Base-by-base conservation (phyloP, 768 basidiomycete genomes). In the Termitomyces sp. region DNA sequence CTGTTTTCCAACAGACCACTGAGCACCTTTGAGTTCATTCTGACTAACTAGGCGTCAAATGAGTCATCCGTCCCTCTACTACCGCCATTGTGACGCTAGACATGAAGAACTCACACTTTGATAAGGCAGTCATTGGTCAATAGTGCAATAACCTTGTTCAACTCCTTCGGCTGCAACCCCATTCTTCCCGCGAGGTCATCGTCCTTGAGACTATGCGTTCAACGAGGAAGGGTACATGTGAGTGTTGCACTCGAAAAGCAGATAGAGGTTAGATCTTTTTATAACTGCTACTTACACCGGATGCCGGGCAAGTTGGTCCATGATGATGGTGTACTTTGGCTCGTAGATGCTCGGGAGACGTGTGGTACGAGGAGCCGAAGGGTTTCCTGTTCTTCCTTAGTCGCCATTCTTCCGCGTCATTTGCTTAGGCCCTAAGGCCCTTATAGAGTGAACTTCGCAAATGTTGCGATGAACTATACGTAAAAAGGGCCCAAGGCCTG, bases 311-410 rank as follows among this genome's bases (percentile, higher is more conserved):
- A 99, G 85, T 74, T 96, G 91, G 76, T 98, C 96, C 80, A 98
- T 76, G 61, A 98, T 86, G 60, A 98, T 89, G 65, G 88, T 91
- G 72, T 81, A 94, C 67, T 91, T 91, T 45, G 92, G 80, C 71
- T 98, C 97, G 75, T 98, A 99, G 75, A 98, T 34, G 90, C 87
- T 66, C 96, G 85, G 46, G 89, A 86, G 69, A 96, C 93, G 76
- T 93, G 89, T 71, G 97, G 94, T 63, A 97, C 92, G 65, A 99
- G 87, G 58, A 87, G 83, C 71, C 86, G 87, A 55, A 95, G 85
- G 2, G 83, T 85, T 71, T 91, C 89, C 75, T 87, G 84, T 67
- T 91, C 90, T 69, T 91, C 90, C 69, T 88, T 88, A 49, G 82
- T 86, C 53, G 55, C 55, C 55, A 56, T n/a, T 27, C 44, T 56